phyloP scores from a whole-genome alignment of 1,139 yeast genomes.

The Yamadazyma dushanensis region DNA sequence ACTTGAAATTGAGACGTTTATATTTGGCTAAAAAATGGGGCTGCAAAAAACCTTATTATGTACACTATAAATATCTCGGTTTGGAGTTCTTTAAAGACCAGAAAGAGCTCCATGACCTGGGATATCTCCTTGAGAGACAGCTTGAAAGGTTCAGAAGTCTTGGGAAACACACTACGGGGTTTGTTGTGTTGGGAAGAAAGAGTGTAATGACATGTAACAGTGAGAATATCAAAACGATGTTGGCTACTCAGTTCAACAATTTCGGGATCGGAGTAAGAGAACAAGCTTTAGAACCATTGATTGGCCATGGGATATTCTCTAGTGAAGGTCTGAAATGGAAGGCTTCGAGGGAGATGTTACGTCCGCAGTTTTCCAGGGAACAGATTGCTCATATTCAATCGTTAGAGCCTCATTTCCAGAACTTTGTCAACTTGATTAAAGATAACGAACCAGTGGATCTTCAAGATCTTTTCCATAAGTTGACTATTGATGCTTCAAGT shows the following conservation, averaged over 20 bases:
- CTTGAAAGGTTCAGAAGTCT: slow-evolving; percentile 4
- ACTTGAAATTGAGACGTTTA: neutral
- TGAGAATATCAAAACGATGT: slow-evolving; percentile 36
- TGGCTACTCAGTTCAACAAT: slow-evolving; percentile 50
- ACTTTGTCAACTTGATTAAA: slow-evolving; percentile 31
- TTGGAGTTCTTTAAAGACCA: slow-evolving; percentile 7
- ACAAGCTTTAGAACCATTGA: slow-evolving; percentile 38
- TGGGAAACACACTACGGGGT: slow-evolving; percentile 9
- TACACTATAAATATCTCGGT: slow-evolving; percentile 9
- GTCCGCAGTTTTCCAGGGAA: slow-evolving; percentile 59
- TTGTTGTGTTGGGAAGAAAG: slow-evolving; percentile 3
- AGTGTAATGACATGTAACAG: slow-evolving; percentile 25
- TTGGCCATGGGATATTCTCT: slow-evolving; percentile 62
- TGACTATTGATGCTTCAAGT: slow-evolving; percentile 52
- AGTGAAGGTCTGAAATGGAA: slow-evolving; percentile 59
- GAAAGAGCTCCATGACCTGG: slow-evolving; percentile 8
- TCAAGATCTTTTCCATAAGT: slow-evolving; percentile 37
- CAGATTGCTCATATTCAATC: slow-evolving; percentile 50
- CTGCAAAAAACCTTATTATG: slow-evolving; percentile 9
- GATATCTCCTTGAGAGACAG: slow-evolving; percentile 12
- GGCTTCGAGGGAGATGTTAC: slow-evolving; percentile 53
- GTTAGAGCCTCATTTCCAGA: slow-evolving; percentile 47
- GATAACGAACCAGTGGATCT: slow-evolving; percentile 30
- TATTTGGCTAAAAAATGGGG: slow-evolving; percentile 14
- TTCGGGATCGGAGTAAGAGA: slow-evolving; percentile 51